Base-by-base conservation (phyloP, 148 eudicot species). In the Cornus kousa region DNA sequence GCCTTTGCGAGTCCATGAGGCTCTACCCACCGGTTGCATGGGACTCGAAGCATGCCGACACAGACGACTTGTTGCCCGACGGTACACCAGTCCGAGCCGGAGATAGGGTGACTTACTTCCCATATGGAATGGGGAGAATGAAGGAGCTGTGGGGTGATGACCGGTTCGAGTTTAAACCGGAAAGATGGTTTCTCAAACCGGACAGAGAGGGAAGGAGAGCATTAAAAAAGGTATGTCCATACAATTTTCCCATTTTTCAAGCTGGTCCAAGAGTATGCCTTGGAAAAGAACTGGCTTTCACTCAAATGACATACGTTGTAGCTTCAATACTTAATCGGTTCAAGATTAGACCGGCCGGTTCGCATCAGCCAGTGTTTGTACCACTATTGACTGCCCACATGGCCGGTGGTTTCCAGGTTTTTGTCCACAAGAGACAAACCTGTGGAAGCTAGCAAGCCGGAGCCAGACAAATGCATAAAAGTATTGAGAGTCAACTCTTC, bases 251-350 rank as follows among this genome's bases (percentile, higher is more conserved):
- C 33, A 79, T 84, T 69, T 84, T 84, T 33, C 87, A 84, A 5
- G 87, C 84, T 4, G 91, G 91, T 35, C 89, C 88, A 10, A 81
- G 91, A 74, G 81, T 85, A 59, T 89, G 91, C 68, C 83, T 86
- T 0, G 91, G 91, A 74, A 85, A 81, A 78, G 89, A 87, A 12
- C 76, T 89, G 91, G 91, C 91, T 13, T 81, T 82, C 53, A 82
- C 83, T 60, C 89, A 89, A 77, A 89, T 89, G 91, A 86, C 83
- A 72, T 89, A 79, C 19, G 85, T 86, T 16, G 89, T 88, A 35
- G 86, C 83, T 43, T 89, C 86, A 22, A 74, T 89, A 46, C 67
- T 89, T 14, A 76, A 76, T 57, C 82, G 82, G 78, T 86, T 82
- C 48, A 64, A 74, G 78, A 10, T 89, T 28, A 70, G 73, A 70